phyloP scores from a whole-genome alignment of 768 basidiomycete species.

The Candolleomyces aberdarensis region DNA sequence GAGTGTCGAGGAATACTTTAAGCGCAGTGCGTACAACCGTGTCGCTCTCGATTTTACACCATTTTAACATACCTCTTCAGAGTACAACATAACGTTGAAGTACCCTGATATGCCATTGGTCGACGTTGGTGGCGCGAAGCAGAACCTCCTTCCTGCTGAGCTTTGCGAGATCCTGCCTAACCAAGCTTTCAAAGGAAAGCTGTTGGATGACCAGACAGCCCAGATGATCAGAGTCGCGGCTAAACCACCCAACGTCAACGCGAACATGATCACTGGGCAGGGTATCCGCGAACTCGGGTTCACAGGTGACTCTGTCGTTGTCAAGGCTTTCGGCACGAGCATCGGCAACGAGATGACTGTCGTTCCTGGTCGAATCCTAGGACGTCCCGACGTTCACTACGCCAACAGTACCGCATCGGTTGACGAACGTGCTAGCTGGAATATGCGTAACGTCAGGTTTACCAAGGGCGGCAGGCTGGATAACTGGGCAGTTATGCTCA shows the following conservation, averaged over 20 bases:
- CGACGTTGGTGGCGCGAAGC: constrained; percentile 51
- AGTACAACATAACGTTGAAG: constrained; percentile 54
- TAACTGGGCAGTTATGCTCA: constrained; percentile 68
- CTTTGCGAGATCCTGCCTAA: constrained; percentile 68
- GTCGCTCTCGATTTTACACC: constrained; percentile 11
- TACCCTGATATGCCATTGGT: constrained; percentile 54
- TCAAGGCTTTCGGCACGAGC: constrained; percentile 59
- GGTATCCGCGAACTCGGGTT: constrained; percentile 67
- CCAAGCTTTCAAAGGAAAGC: constrained; percentile 67
- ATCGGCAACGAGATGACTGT: constrained; percentile 64
- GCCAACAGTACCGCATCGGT: constrained; percentile 38
- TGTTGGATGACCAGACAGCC: constrained; percentile 67
- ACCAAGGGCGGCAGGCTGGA: constrained; percentile 50
- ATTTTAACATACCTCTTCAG: constrained; percentile 31
- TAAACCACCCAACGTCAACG: constrained; percentile 69
- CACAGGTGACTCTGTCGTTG: constrained; percentile 23
- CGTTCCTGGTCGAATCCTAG: constrained; percentile 67
- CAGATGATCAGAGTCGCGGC: constrained; percentile 73
- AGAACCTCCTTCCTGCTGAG: constrained; percentile 62
- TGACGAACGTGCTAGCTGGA: constrained; percentile 76
- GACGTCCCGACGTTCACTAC: constrained; percentile 60
- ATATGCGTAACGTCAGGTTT: constrained; percentile 65
- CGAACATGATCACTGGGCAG: constrained; percentile 50
- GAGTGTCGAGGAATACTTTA: constrained; percentile 66
- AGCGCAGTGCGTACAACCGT: constrained; percentile 47